These are phyloP conservation scores for Arthrinium puccinioides DNA, from an alignment of 2,329 filamentous ascomycete genomes.

Conservation along the genomic window DNA sequence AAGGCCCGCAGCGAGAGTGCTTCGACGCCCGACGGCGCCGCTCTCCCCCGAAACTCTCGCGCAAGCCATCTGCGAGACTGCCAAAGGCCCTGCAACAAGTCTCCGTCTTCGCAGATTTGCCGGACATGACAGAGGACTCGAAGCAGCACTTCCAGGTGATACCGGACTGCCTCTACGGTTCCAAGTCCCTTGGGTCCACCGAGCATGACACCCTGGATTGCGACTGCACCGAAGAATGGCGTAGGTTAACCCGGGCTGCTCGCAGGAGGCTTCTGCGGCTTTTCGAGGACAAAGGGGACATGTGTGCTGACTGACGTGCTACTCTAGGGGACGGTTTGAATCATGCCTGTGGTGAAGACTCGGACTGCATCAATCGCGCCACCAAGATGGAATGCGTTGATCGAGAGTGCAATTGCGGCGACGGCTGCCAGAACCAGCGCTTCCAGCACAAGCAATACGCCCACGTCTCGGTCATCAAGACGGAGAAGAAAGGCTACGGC, in stretches of 20 bases:
- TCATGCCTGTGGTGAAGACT: slow-evolving; percentile 87
- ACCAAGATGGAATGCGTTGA: slow-evolving; percentile 94
- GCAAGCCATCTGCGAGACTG: slow-evolving; percentile 69
- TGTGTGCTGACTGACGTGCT: slow-evolving; percentile 13
- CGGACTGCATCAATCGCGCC: slow-evolving; percentile 95
- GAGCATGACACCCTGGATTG: slow-evolving; percentile 89
- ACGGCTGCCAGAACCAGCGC: slow-evolving; percentile 85
- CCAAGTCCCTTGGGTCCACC: slow-evolving; percentile 83
- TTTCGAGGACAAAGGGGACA: too few species aligned
- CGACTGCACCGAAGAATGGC: slow-evolving; percentile 90
- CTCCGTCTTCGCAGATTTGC: slow-evolving; percentile 64
- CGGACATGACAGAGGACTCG: slow-evolving; percentile 72
- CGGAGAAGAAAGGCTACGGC: slow-evolving; percentile 94
- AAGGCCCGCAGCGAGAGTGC: slow-evolving; percentile 41
- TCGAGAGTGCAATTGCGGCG: slow-evolving; percentile 79
- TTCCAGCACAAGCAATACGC: slow-evolving; percentile 90
- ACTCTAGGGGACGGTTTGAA: slow-evolving; percentile 56
- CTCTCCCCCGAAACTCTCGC: slow-evolving; percentile 61
- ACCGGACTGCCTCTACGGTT: slow-evolving; percentile 79
- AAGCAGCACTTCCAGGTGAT: slow-evolving; percentile 73
- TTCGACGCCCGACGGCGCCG: slow-evolving; percentile 35
- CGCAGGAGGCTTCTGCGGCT: slow-evolving; percentile 3
- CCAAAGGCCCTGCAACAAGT: slow-evolving; percentile 52
- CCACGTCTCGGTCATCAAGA: slow-evolving; percentile 90
- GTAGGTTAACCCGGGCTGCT: slow-evolving; percentile 49